Base-by-base conservation (phyloP, 1,284 basidiomycete species). In the Ganoderma lucidum region DNA sequence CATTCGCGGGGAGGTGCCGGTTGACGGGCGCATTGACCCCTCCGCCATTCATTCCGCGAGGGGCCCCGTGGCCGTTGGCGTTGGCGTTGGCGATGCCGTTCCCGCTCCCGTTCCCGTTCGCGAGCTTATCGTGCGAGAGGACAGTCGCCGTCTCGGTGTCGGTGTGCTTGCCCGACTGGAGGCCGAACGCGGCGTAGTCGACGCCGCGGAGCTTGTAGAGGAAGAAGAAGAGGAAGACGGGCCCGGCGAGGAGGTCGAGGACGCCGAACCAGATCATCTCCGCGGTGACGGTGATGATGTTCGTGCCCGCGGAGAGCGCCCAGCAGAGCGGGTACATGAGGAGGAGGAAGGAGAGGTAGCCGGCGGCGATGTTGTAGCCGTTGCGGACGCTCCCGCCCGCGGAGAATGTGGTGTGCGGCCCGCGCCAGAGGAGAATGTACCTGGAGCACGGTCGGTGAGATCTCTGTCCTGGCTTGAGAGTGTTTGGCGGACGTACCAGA, bases 211-310 rank as follows among this genome's bases (percentile, higher is more conserved):
- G 61, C 12, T 71, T 70, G 37, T 63, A 78, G 62, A 84, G 74
- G 74, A 78, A 81, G 63, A 75, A 67, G 67, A 80, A 65, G n/a
- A 83, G 75, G 77, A 85, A 87, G 65, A 86, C 76, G 15, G 87
- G 87, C 70, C 86, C 88, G 72, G 86, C 83, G 73, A 90, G 68
- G 30, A 91, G 65, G 76, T 91, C 89, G 65, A 91, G 83, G 65
- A 89, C 80, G 68, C 88, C 89, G 78, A 90, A 90, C 79, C 86
- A 90, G 64, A 87, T 78, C 83, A 83, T 83, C 75, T 83, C 85
- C 66, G 78, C 77, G 44, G 81, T 80, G n/a, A 83, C 81, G 0
- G 80, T 78, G 70, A 87, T 86, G 61, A 79, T 79, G 76, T 88
- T 84, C 12, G 81, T 78, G 12, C 86, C 86, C 68, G 87, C 86